These are phyloP conservation scores for Fonsecaea monophora DNA, from an alignment of 2,329 filamentous ascomycete species.

Conservation along the genomic window DNA sequence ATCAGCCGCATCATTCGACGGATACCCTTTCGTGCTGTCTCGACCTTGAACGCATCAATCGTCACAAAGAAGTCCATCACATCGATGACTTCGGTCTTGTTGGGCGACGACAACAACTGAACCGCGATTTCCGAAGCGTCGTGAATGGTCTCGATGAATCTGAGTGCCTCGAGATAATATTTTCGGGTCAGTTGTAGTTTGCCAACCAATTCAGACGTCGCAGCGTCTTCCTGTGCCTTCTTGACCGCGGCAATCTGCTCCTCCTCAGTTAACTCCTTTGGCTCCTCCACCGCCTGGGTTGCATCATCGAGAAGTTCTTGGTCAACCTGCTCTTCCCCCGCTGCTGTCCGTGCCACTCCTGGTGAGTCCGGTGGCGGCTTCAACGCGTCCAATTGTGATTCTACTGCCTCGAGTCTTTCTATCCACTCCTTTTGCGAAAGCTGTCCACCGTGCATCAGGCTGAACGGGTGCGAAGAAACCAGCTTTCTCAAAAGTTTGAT, in stretches of 20 bases:
- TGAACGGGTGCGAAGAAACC: slow-evolving; percentile 94
- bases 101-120: slow-evolving; percentile 88
- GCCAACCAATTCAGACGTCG: slow-evolving; percentile 84
- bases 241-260: slow-evolving; percentile 74
- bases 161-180: slow-evolving; percentile 91
- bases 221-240: slow-evolving; percentile 84
- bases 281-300: slow-evolving; percentile 76
- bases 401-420: slow-evolving; percentile 78
- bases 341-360: slow-evolving; percentile 71
- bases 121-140: slow-evolving; percentile 79
- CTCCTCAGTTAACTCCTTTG: slow-evolving; percentile 79
- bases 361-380: slow-evolving; percentile 77
- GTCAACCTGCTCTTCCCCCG: slow-evolving; percentile 73
- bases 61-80: slow-evolving; percentile 99
- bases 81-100: slow-evolving; percentile 98
- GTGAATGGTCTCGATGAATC: slow-evolving; percentile 91
- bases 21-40: slow-evolving; percentile 90
- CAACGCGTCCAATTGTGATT: slow-evolving; percentile 79
- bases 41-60: slow-evolving; percentile 93
- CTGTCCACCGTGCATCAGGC: slow-evolving; percentile 86
- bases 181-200: slow-evolving; percentile 86
- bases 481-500: slow-evolving; percentile 89
- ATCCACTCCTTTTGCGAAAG: slow-evolving; percentile 87
- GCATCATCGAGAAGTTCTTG: slow-evolving; percentile 83
- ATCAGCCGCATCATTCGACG: slow-evolving; percentile 94